Evolutionary conservation across 2,329 filamentous ascomycete species (phyloP).

Genomic region (Cordyceps sp.): DNA sequence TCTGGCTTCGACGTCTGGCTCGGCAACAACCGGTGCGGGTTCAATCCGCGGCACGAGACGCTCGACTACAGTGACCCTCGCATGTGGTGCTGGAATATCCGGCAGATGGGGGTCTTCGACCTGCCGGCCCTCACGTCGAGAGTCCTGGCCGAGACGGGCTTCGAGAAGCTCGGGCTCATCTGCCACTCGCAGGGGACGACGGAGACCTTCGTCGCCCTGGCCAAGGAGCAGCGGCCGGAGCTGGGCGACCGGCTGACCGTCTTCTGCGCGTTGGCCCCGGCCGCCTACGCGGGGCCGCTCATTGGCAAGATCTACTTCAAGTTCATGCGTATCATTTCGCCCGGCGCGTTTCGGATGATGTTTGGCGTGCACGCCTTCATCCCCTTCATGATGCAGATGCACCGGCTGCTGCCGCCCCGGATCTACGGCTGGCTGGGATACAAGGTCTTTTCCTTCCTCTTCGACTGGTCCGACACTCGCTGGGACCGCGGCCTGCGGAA

Average conservation of each 20-base stretch:
- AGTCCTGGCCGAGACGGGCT: slow-evolving; percentile 68
- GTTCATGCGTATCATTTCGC: slow-evolving; percentile 71
- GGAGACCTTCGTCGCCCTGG: slow-evolving; percentile 71
- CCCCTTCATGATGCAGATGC: slow-evolving; percentile 81
- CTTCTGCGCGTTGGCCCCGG: slow-evolving; percentile 81
- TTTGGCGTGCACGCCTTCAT: slow-evolving; percentile 93
- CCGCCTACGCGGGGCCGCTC: slow-evolving; percentile 74
- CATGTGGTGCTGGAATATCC: slow-evolving; percentile 96
- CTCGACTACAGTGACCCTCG: slow-evolving; percentile 62
- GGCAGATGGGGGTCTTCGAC: slow-evolving; percentile 84
- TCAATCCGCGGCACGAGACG: slow-evolving; percentile 57
- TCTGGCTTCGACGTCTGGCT: slow-evolving; percentile 91
- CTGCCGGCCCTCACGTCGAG: slow-evolving; percentile 65
- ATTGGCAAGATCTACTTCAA: slow-evolving; percentile 83
- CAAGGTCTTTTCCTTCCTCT: slow-evolving; percentile 75
- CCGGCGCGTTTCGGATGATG: slow-evolving; percentile 57
- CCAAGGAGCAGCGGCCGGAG: slow-evolving; percentile 78
- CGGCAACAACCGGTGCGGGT: slow-evolving; percentile 83
- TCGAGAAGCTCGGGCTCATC: slow-evolving; percentile 66
- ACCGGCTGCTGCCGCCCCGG: slow-evolving; percentile 42
- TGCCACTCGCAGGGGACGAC: slow-evolving; percentile 88
- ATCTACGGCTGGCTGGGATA: slow-evolving; percentile 76
- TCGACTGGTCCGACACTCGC: slow-evolving; percentile 68
- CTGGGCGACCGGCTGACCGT: slow-evolving; percentile 70
- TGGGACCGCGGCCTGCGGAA: slow-evolving; percentile 71